Percentiles rank a stretch among this genome's conserved stretches.
These are phyloP conservation scores for Penicillium sp. DNA, from an alignment of 2,329 filamentous ascomycete genomes.

Conservation along the genomic window DNA sequence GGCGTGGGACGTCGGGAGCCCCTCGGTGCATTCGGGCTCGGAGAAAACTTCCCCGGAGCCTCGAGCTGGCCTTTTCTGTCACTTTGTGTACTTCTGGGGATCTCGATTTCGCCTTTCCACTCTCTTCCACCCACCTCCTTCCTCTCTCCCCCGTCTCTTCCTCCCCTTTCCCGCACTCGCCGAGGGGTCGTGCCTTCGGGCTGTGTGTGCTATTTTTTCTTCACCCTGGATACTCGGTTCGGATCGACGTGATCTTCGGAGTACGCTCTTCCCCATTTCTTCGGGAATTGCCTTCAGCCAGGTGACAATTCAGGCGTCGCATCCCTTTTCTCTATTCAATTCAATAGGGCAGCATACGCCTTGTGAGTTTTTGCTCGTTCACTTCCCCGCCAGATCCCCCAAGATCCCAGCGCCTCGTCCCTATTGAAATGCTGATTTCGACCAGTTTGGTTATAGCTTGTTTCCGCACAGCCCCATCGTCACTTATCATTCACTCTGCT, in stretches of 20 bases:
- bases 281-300: conserved; percentile 12
- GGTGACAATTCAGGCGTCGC: conserved; percentile 6
- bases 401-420: background rate
- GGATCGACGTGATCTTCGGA: conserved; percentile 3
- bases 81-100: conserved; percentile 28
- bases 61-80: conserved; percentile 28
- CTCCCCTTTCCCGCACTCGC: conserved; percentile 11
- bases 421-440: conserved; percentile 16
- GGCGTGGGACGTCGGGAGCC: too few species aligned
- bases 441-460: conserved; percentile 18
- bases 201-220: conserved; percentile 19
- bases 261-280: conserved; percentile 5
- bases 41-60: conserved; percentile 28
- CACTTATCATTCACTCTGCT: background rate
- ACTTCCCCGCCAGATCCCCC: background rate
- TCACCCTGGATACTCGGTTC: conserved; percentile 19
- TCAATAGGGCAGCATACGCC: conserved; percentile 3
- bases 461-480: conserved; percentile 9
- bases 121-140: conserved; percentile 19
- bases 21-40: conserved; percentile 20
- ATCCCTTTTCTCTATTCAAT: conserved; percentile 6
- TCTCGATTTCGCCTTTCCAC: conserved; percentile 22
- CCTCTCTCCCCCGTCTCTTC: conserved; percentile 10
- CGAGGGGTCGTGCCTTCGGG: conserved; percentile 15
- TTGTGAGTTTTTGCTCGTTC: conserved; percentile 8